Evolutionary conservation across 179 eudicot species (phyloP).

Genomic region (Amaranthus tricolor): DNA sequence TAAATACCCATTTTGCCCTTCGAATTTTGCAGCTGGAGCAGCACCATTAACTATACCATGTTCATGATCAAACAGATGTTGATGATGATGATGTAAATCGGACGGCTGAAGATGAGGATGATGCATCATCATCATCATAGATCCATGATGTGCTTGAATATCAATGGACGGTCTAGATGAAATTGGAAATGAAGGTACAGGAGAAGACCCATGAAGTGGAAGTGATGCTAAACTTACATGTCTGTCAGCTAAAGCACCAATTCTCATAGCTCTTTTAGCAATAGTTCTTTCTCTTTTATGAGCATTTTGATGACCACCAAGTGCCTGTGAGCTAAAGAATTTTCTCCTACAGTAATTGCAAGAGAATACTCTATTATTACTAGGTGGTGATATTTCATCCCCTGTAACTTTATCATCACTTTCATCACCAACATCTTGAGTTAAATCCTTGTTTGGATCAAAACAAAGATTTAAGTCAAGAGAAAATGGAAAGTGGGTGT

Average conservation of each 20-base stretch:
- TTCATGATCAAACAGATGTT: slow-evolving; percentile 15
- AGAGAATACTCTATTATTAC: slow-evolving; percentile 22
- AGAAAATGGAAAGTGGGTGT: not conserved
- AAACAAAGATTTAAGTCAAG: slow-evolving; percentile 27
- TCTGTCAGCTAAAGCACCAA: slow-evolving; percentile 30
- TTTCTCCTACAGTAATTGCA: slow-evolving; percentile 36
- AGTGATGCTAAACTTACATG: slow-evolving; percentile 37
- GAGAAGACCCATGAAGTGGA: slow-evolving; percentile 25
- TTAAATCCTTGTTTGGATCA: slow-evolving; percentile 5
- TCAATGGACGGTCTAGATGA: slow-evolving; percentile 31
- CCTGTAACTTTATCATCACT: slow-evolving; percentile 12
- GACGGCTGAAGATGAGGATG: slow-evolving; percentile 7
- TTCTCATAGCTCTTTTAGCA: slow-evolving; percentile 32
- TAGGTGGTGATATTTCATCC: slow-evolving; percentile 8
- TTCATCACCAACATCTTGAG: not conserved
- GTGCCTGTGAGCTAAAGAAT: slow-evolving; percentile 39
- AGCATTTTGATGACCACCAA: slow-evolving; percentile 40
- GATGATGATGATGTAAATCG: slow-evolving; percentile 3
- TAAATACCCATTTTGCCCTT: slow-evolving; percentile 39
- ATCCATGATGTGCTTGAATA: slow-evolving; percentile 33
- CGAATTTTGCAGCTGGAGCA: slow-evolving; percentile 20
- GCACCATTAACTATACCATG: slow-evolving; percentile 6
- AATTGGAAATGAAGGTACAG: not conserved
- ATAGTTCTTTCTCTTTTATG: slow-evolving; percentile 36
- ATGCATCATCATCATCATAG: slow-evolving; percentile 35